phyloP scores from a whole-genome alignment of 2,329 filamentous ascomycete genomes.

The Lachnellula suecica region DNA sequence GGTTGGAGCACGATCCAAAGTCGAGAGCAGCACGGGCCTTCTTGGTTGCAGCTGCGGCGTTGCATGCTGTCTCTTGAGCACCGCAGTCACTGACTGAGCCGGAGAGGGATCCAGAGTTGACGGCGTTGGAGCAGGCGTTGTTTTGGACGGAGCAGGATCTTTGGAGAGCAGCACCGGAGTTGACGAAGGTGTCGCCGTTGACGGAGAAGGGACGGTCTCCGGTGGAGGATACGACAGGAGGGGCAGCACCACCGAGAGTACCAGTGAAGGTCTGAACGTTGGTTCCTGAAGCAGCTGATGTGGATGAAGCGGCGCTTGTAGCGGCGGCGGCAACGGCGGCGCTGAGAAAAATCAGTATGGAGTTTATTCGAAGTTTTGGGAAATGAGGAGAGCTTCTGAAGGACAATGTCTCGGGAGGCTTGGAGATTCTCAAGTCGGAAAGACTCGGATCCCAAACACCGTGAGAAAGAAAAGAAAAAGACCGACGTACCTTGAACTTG shows the following conservation, averaged over 20 bases:
- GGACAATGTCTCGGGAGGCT: too few relatives aligned
- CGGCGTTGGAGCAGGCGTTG: slow-evolving; percentile 57
- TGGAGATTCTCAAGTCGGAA: too few relatives aligned
- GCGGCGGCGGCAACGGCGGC: slow-evolving; percentile 6
- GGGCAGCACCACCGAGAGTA: slow-evolving; percentile 50
- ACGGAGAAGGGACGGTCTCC: slow-evolving; percentile 53
- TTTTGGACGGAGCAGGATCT: slow-evolving; percentile 64
- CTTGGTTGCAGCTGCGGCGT: slow-evolving; percentile 29
- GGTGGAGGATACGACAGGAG: slow-evolving; percentile 48
- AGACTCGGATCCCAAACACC: too few relatives aligned
- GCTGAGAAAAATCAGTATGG: too few relatives aligned
- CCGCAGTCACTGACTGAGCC: slow-evolving; percentile 52
- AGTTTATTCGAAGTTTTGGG: too few relatives aligned
- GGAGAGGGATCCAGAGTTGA: slow-evolving; percentile 47
- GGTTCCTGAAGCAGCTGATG: slow-evolving; percentile 1
- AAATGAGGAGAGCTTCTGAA: too few relatives aligned
- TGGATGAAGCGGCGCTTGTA: neutral
- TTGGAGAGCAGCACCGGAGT: slow-evolving; percentile 53
- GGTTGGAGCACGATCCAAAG: slow-evolving; percentile 41
- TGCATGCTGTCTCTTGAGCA: slow-evolving; percentile 49
- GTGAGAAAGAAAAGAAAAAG: too few relatives aligned
- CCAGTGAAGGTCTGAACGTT: slow-evolving; percentile 43
- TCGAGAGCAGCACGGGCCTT: slow-evolving; percentile 26
- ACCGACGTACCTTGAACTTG: slow-evolving; percentile 8
- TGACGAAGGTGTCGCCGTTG: slow-evolving; percentile 57